Base-by-base conservation (phyloP, 2,329 filamentous ascomycete genomes). In the Alternaria sp. region DNA sequence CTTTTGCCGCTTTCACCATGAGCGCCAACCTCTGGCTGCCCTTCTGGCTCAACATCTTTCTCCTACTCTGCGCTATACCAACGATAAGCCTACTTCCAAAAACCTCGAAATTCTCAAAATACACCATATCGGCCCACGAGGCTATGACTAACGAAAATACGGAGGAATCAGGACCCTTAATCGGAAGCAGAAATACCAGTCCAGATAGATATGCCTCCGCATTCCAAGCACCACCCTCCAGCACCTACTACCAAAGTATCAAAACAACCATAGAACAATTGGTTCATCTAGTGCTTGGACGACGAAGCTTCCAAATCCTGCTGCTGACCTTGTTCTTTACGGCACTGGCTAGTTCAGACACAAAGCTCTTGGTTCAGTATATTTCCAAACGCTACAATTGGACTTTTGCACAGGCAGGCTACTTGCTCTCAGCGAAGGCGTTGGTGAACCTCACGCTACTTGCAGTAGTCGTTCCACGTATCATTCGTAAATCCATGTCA, bases 321-420 rank as follows among this genome's bases (percentile, higher is more conserved):
- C 63, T 79, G 1, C 57, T 59, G 12, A 75, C 73, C 1, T 76
- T 78, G 55, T 74, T 78, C 24, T 67, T 79, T 7, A 77, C 76
- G 0, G 74, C 75, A 0, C 68, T 79, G 5, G 77, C 77, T 6
- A 78, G 77, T 46, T 78, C 76, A 2, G 76, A 78, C 34, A 79
- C 76, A 1, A 77, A 78, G 36, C 64, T 79, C 2, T 69, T 79
- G 2, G 73, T 78, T 0, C 75, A 78, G 43, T 79, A 79, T 46
- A 79, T 79, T 14, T 78, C 77, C 7, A 78, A 78, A 54, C 66
- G 77, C 28, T 79, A 79, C 32, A 66, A 71, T n/a, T 78, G 76
- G 75, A 78, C 69, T 0, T 78, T 78, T 47, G 72, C 75, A 38
- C 62, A 75, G 70, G 75, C 75, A 9, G 77, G 77, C 7, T 78